phyloP scores from a whole-genome alignment of 2,329 filamentous ascomycete species.

The Aspergillus novofumigatus region DNA sequence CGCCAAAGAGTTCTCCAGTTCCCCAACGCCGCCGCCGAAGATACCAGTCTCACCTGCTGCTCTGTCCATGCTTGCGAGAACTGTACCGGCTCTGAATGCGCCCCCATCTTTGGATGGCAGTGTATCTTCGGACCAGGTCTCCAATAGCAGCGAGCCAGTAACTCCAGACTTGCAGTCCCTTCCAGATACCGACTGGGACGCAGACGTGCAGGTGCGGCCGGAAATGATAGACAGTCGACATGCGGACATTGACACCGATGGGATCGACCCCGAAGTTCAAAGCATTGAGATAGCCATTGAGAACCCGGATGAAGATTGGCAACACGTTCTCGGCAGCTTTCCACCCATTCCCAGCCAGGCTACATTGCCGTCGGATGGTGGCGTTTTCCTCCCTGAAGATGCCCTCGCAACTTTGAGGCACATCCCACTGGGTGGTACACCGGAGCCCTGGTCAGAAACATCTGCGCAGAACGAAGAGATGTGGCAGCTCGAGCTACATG shows the following conservation, averaged over 20 bases:
- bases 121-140: constrained; percentile 81
- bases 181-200: constrained; percentile 59
- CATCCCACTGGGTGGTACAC: constrained; percentile 54
- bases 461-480: constrained; percentile 57
- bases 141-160: constrained; percentile 74
- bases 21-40: constrained; percentile 49
- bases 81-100: constrained; percentile 70
- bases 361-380: constrained; percentile 39
- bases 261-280: constrained; percentile 24
- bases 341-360: constrained; percentile 32
- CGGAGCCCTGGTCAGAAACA: constrained; percentile 36
- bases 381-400: constrained; percentile 70
- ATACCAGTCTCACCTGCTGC: constrained; percentile 73
- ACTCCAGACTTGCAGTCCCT: constrained; percentile 68
- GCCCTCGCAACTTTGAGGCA: constrained; percentile 78
- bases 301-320: constrained; percentile 56
- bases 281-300: constrained; percentile 38
- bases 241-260: constrained; percentile 20
- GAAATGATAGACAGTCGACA: constrained; percentile 29
- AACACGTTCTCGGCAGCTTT: constrained; percentile 39
- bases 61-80: constrained; percentile 66
- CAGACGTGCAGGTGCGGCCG: constrained; percentile 31
- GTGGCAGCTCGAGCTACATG: constrained; percentile 54
- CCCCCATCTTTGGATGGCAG: constrained; percentile 89
- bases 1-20: constrained; percentile 45